A percentile compares a stretch with the other conserved stretches of the same genome.
phyloP scores from a whole-genome alignment of 106 monocot species.

The Dendrobium chrysotoxum region DNA sequence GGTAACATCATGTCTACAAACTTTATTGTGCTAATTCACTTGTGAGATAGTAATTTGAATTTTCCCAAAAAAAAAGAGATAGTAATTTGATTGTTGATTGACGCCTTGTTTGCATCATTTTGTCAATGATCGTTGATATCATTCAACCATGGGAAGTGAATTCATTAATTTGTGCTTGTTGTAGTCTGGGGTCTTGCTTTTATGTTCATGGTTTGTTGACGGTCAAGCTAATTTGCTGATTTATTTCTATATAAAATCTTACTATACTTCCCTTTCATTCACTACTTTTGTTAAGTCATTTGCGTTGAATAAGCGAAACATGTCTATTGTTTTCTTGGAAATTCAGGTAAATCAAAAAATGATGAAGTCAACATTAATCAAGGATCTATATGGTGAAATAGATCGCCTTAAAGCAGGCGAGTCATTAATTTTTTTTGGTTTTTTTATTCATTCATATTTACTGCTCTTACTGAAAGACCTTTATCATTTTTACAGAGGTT shows the following conservation, averaged over 20 bases:
- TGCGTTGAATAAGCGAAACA: background rate
- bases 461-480: background rate
- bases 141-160: too few species aligned
- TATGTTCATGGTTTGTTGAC: background rate
- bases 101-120: too few species aligned
- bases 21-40: too few species aligned
- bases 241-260: background rate
- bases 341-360: constrained; percentile 96
- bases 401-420: constrained; percentile 94
- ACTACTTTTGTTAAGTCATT: background rate
- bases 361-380: constrained; percentile 97
- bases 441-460: background rate
- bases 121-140: too few species aligned
- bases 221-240: background rate
- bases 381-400: constrained; percentile 92
- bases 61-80: too few species aligned
- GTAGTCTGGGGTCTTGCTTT: too few species aligned
- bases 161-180: too few species aligned
- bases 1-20: too few species aligned
- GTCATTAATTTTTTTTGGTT: background rate
- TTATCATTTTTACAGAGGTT: constrained; percentile 45
- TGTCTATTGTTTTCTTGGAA: background rate
- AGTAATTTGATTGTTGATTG: too few species aligned
- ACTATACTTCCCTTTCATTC: background rate
- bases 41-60: too few species aligned